phyloP scores from a whole-genome alignment of 805 yeast genomes.

The Clavispora fructus region DNA sequence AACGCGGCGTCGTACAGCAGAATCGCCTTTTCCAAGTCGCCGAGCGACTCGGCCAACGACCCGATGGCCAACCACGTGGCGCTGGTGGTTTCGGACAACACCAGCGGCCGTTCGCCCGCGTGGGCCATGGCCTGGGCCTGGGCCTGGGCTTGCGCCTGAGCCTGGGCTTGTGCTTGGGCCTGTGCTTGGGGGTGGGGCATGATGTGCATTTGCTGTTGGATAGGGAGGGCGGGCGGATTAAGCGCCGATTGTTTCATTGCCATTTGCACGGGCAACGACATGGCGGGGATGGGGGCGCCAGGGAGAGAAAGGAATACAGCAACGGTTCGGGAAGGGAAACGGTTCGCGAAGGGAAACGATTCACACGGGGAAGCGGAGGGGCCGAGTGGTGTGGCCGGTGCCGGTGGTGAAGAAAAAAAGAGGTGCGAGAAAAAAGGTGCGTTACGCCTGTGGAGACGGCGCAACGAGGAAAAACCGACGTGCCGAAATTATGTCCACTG shows the following conservation, averaged over 20 bases:
- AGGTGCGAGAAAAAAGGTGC: neutral
- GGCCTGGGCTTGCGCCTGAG: constrained; percentile 9
- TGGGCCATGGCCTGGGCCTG: constrained; percentile 4
- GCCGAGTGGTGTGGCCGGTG: neutral
- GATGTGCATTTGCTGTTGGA: constrained; percentile 15
- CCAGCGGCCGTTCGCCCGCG: constrained; percentile 10
- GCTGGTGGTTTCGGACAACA: constrained; percentile 50
- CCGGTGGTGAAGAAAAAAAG: neutral
- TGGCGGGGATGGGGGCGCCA: constrained; percentile 1
- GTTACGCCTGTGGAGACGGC: neutral
- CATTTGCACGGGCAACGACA: constrained; percentile 18
- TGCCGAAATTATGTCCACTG: neutral
- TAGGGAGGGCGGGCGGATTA: constrained; percentile 11
- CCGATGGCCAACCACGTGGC: constrained; percentile 90
- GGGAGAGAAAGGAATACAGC: too few relatives aligned
- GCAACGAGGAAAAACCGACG: neutral
- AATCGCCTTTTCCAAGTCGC: constrained; percentile 85
- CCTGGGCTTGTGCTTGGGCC: constrained; percentile 11
- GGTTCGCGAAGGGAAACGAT: too few relatives aligned
- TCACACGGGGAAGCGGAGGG: neutral
- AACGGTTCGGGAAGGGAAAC: too few relatives aligned
- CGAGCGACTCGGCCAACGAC: constrained; percentile 80
- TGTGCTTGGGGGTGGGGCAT: constrained; percentile 15
- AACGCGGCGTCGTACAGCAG: constrained; percentile 84
- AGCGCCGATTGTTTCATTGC: constrained; percentile 14